These are phyloP conservation scores for Phlebiopsis flavidoalba DNA, from an alignment of 768 basidiomycete species.

Conservation along the genomic window DNA sequence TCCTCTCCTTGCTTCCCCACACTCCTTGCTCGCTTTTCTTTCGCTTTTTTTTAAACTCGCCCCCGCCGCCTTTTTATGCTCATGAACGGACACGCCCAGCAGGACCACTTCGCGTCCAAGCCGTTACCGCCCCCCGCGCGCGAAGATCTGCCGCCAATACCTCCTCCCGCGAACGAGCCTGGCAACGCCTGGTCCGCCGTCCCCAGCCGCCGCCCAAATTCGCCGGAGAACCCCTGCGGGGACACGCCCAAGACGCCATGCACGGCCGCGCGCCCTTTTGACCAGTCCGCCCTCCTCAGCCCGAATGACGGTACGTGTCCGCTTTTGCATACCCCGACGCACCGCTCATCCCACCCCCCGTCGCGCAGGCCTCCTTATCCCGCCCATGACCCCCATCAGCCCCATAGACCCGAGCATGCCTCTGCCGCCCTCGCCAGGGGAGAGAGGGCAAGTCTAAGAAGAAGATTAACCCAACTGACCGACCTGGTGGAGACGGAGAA, in stretches of 20 bases:
- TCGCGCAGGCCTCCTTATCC: constrained; percentile 8
- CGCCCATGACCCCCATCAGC: constrained; percentile 12
- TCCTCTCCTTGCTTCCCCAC: constrained; percentile 9
- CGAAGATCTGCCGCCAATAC: constrained; percentile 27
- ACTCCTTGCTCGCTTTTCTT: constrained; percentile 4
- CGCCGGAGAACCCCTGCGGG: constrained; percentile 6
- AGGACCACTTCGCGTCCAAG: constrained; percentile 15
- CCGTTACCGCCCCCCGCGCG: constrained; percentile 25
- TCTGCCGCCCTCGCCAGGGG: constrained; percentile 21
- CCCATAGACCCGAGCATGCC: constrained; percentile 19
- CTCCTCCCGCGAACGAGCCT: constrained; percentile 14
- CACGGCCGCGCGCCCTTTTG: constrained; percentile 11
- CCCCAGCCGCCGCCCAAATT: constrained; percentile 21
- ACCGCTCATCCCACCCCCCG: background rate
- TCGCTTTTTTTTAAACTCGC: background rate
- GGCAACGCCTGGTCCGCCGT: constrained; percentile 5
- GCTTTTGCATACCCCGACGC: background rate
- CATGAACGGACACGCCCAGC: constrained; percentile 16
- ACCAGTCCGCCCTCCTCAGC: constrained; percentile 9
- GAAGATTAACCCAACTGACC: constrained; percentile 74
- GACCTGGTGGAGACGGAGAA: constrained; percentile 96
- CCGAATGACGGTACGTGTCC: constrained; percentile 4
- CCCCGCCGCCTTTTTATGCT: background rate
- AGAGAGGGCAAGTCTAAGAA: constrained; percentile 53
- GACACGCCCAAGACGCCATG: constrained; percentile 1